Conservation (phyloP, 768 basidiomycete genomes). For the Pulveroboletus sp. region DNA sequence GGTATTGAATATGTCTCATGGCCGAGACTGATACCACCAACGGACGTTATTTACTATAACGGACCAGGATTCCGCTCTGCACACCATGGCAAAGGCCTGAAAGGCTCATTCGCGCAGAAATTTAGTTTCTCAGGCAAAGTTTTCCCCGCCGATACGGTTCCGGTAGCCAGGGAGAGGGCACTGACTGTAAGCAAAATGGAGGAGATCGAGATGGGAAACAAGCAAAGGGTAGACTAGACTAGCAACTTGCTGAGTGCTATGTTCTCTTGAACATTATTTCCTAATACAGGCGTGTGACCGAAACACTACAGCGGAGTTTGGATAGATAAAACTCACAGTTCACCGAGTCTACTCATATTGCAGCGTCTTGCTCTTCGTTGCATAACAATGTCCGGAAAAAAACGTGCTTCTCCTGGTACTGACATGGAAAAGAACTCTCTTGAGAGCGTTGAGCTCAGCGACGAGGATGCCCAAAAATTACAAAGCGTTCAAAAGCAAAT, state of each 20-base stretch:
- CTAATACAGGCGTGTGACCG: slow-evolving; percentile 4
- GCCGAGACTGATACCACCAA: slow-evolving; percentile 80
- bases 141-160: slow-evolving; percentile 36
- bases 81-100: slow-evolving; percentile 71
- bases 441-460: slow-evolving; percentile 60
- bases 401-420: slow-evolving; percentile 78
- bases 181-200: slow-evolving; percentile 41
- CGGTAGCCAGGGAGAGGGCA: slow-evolving; percentile 35
- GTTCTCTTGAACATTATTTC: neutral
- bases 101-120: slow-evolving; percentile 31
- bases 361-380: slow-evolving; percentile 3
- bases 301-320: slow-evolving; percentile 29
- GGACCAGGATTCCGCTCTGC: slow-evolving; percentile 85
- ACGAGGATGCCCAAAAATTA: slow-evolving; percentile 69
- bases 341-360: slow-evolving; percentile 2
- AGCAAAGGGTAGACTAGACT: slow-evolving; percentile 68
- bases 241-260: neutral
- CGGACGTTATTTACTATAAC: slow-evolving; percentile 77
- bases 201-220: slow-evolving; percentile 78
- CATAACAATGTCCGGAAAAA: slow-evolving; percentile 41
- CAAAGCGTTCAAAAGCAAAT: slow-evolving; percentile 62
- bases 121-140: slow-evolving; percentile 33
- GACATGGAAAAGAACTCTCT: slow-evolving; percentile 70
- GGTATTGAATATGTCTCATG: slow-evolving; percentile 94
- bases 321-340: slow-evolving; percentile 21